These are phyloP conservation scores for Eleusine indica DNA, from an alignment of 176 grass and related monocot species.

Conservation along the genomic window DNA sequence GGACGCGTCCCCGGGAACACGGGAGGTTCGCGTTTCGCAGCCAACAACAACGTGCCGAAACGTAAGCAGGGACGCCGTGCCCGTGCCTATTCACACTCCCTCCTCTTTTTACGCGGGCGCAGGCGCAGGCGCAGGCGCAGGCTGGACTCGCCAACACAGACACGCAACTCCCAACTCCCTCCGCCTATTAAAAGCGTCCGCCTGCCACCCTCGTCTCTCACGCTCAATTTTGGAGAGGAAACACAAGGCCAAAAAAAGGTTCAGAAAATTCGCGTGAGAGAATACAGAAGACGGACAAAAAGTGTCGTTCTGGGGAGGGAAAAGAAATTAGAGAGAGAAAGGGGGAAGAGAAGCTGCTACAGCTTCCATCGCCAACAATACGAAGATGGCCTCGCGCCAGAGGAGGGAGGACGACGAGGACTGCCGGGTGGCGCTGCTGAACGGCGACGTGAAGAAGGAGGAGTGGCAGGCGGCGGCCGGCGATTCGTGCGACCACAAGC, in stretches of 20 bases:
- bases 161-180: slow-evolving; percentile 18
- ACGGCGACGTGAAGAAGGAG: slow-evolving; percentile 21
- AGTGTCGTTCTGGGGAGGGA: too few relatives aligned
- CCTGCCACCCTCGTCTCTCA: background rate
- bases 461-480: slow-evolving; percentile 30
- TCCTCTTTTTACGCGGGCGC: too few relatives aligned
- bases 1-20: background rate
- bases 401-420: slow-evolving; percentile 19
- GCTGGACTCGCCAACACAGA: background rate
- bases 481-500: background rate
- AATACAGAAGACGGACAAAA: background rate
- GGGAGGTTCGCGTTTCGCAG: background rate
- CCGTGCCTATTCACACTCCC: background rate
- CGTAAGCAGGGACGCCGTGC: background rate
- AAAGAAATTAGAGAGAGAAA: background rate
- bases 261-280: background rate
- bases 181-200: slow-evolving; percentile 24
- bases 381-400: background rate
- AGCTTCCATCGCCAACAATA: background rate
- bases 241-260: background rate
- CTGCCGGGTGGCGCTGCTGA: slow-evolving; percentile 34
- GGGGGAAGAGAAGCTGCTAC: background rate
- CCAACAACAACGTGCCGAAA: background rate
- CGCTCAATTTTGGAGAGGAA: background rate
- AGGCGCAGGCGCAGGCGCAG: background rate